These are phyloP conservation scores for Colletotrichum destructivum DNA, from an alignment of 2,329 filamentous ascomycete species.

Conservation along the genomic window DNA sequence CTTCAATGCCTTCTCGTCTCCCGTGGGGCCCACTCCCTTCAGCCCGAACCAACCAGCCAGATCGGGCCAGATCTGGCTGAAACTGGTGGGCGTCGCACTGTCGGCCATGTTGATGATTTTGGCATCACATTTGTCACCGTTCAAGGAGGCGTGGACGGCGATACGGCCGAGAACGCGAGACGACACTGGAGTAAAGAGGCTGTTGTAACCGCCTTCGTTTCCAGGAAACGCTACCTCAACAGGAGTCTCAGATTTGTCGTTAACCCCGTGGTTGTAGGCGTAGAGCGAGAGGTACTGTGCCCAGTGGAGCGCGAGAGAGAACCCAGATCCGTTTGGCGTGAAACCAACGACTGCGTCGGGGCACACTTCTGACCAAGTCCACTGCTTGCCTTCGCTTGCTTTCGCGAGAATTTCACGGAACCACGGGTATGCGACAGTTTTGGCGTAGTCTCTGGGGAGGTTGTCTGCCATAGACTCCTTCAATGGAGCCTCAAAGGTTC, in stretches of 20 bases:
- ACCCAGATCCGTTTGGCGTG: conserved; percentile 56
- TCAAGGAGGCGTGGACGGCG: conserved; percentile 50
- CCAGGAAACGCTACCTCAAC: conserved; percentile 50
- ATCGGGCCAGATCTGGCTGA: conserved; percentile 50
- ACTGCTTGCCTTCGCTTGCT: conserved; percentile 49
- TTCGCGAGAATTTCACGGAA: conserved; percentile 50
- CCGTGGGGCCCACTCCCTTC: conserved; percentile 45
- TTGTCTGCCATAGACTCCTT: conserved; percentile 51
- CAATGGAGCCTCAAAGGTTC: conserved; percentile 52
- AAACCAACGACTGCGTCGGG: conserved; percentile 57
- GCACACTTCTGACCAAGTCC: conserved; percentile 57
- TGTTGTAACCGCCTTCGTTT: conserved; percentile 44
- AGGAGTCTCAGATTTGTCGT: accelerated
- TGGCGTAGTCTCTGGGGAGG: conserved; percentile 52
- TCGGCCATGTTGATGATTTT: conserved; percentile 54
- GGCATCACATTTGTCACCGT: conserved; percentile 47
- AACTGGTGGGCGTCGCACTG: conserved; percentile 46
- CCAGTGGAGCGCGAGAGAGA: conserved; percentile 56
- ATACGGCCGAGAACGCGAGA: conserved; percentile 49
- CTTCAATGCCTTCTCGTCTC: conserved; percentile 17
- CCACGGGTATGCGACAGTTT: conserved; percentile 54
- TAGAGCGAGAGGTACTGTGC: conserved; percentile 57
- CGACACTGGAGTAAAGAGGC: conserved; percentile 52
- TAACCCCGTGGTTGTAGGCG: conserved; percentile 47
- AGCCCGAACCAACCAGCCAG: conserved; percentile 53